Conservation (phyloP, 805 yeast species). For the Starmerella bombicola region DNA sequence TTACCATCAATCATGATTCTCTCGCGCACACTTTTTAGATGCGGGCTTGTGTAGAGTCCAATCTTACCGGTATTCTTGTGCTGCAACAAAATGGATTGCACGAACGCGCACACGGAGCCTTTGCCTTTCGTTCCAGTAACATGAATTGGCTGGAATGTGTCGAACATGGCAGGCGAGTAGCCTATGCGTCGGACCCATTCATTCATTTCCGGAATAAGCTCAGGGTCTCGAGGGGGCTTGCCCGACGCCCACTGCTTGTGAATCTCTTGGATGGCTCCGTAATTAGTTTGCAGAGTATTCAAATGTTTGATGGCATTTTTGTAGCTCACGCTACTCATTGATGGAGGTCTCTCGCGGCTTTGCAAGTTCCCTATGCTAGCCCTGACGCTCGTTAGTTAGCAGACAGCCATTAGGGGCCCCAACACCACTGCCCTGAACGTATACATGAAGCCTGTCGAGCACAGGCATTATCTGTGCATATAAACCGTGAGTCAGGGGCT, state of each 20-base stretch:
- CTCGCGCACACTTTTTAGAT: slow-evolving; percentile 82
- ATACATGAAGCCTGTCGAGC: too few relatives aligned
- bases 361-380: too few relatives aligned
- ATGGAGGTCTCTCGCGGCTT: too few relatives aligned
- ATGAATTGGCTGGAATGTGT: slow-evolving; percentile 68
- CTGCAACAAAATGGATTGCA: slow-evolving; percentile 63
- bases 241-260: slow-evolving; percentile 44
- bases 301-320: slow-evolving; percentile 73
- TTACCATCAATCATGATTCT: slow-evolving; percentile 76
- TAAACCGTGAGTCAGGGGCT: too few relatives aligned
- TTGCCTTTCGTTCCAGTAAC: slow-evolving; percentile 98
- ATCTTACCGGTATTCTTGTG: slow-evolving; percentile 44
- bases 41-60: slow-evolving; percentile 95
- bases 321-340: slow-evolving; percentile 17
- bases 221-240: slow-evolving; percentile 40
- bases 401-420: too few relatives aligned
- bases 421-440: too few relatives aligned
- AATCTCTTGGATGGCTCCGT: slow-evolving; percentile 74
- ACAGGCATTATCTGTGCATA: too few relatives aligned
- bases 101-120: slow-evolving; percentile 94
- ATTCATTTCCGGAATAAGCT: slow-evolving; percentile 71
- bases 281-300: slow-evolving; percentile 82
- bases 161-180: slow-evolving; percentile 51
- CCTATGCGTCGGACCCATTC: slow-evolving; percentile 69
- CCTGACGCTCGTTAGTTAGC: too few relatives aligned